A percentile compares a stretch with the other conserved stretches of the same genome.
Conservation (phyloP, 768 basidiomycete species). For the Rubroboletus satanas region DNA sequence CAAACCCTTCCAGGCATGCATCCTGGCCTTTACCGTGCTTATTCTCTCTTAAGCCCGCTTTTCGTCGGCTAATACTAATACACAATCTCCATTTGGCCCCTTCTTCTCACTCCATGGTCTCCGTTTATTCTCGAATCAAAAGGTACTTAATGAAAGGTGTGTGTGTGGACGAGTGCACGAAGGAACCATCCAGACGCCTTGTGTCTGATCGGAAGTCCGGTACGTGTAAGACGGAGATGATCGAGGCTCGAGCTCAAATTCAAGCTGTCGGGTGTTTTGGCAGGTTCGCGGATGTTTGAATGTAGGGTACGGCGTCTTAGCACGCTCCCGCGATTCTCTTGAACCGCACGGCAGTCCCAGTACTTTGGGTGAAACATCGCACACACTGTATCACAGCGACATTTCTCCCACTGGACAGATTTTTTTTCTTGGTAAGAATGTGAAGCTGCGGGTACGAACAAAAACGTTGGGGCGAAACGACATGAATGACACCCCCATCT, state of each 20-base stretch:
- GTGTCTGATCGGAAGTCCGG: slow-evolving; percentile 43
- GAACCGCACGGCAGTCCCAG: neutral
- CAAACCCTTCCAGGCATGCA: neutral
- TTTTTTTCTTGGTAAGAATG: neutral
- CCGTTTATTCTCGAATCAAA: slow-evolving; percentile 44
- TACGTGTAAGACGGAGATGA: neutral
- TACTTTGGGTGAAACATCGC: neutral
- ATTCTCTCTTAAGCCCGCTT: slow-evolving; percentile 48
- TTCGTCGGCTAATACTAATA: slow-evolving; percentile 9
- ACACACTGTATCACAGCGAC: neutral
- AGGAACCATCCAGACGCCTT: slow-evolving; percentile 43
- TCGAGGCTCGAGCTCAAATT: neutral
- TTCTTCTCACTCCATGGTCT: slow-evolving; percentile 13
- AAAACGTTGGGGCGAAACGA: neutral
- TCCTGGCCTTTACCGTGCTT: slow-evolving; percentile 29
- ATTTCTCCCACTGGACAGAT: neutral
- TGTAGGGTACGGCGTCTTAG: neutral
- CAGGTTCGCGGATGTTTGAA: neutral
- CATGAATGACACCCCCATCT: neutral
- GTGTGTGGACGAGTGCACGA: slow-evolving; percentile 50
- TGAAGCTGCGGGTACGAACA: neutral
- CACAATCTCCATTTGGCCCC: slow-evolving; percentile 18
- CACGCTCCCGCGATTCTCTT: neutral
- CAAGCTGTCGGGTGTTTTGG: neutral
- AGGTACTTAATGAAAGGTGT: slow-evolving; percentile 59